Base-by-base conservation (phyloP, 345 rosid species). In the Sisymbrium irio region DNA sequence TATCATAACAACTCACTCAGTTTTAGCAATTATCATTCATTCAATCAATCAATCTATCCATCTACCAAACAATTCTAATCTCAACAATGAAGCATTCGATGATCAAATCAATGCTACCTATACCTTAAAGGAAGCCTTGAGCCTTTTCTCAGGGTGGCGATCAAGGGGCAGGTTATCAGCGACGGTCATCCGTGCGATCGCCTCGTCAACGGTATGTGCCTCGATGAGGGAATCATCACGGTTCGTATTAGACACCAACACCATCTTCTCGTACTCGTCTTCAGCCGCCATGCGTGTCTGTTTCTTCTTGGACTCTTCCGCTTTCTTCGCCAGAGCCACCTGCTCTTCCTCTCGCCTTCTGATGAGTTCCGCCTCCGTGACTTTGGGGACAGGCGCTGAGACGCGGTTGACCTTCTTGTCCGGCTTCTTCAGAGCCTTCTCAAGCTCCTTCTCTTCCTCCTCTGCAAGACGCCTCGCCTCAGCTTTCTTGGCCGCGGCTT, bases 121-220 rank as follows among this genome's bases (percentile, higher is more conserved):
- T 19, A 49, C 99, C 97, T 95, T 95, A 79, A 91, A 95, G 9
- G 97, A 86, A 18, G 99, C 98, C 80, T 87, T 92, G 15, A 95
- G 92, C 78, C 99, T 80, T 77, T 82, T 85, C 69, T 95, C 99
- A 0, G 99, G 97, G 35, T 92, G 99, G 57, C 85, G 72, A 71
- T 91, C 97, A 17, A 79, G 78, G 0, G 99, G 97, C 56, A 92
- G 84, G 77, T 15, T 84, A 58, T 95, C 97, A 0, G 87, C 35
- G 3, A 92, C 89, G 7, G 83, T 68, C 81, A 95, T 87, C 75
- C 74, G 84, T 19, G 88, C 97, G 27, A 95, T 70, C 3, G 99
- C 99, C 64, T 95, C 98, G 80, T 87, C 96, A 46, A 95, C 97
- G 20, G 74, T 82, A 67, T 89, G 87, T 0, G 99, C 99, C 64